Base-by-base conservation (phyloP, 768 basidiomycete species). In the Pisolithus marmoratus region DNA sequence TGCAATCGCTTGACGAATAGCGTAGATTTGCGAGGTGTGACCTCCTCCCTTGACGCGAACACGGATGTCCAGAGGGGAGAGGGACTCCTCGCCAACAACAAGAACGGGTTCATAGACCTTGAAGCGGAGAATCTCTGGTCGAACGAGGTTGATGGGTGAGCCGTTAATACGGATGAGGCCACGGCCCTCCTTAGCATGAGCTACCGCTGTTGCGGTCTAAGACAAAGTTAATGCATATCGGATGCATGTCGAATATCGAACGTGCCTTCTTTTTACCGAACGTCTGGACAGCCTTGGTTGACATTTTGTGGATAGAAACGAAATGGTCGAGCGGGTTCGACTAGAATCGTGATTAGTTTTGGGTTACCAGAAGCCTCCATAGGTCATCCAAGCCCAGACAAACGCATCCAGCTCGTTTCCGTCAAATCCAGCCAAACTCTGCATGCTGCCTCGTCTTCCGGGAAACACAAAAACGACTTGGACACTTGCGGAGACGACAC, bases 201-300 rank as follows among this genome's bases (percentile, higher is more conserved):
- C 95, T 68, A 98, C 95, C 54, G 95, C 95, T 53, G 94, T 97
- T 57, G 95, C 94, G 67, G 95, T 97, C 95, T 94, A 50, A 60
- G 53, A 55, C 20, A 47, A 40, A 44, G 43, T 55, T 37, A 56
- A 48, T 41, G 38, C 41, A 38, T 29, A 42, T 51, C 9, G 20
- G 9, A 31, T 26, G 40, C 44, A 20, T 15, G 14, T 20, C 29
- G 29, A 14, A 20, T 11, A 20, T 20, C 2, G 20, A 11, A 59
- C 82, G 58, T 70, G 82, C 92, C 89, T 97, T 97, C 87, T 98
- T 98, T 91, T 98, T 98, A 74, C 95, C 95, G 76, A 98, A 98
- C 58, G 92, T 95, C 72, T 97, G 95, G 62, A 98, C 95, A 77
- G 94, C 92, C 77, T 91, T 90, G 59, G 74, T 72, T 62, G 77